A percentile compares a stretch with the other conserved stretches of the same genome.
These are phyloP conservation scores for Dicorynia guianensis DNA, from an alignment of 306 rosid genomes.

Conservation along the genomic window DNA sequence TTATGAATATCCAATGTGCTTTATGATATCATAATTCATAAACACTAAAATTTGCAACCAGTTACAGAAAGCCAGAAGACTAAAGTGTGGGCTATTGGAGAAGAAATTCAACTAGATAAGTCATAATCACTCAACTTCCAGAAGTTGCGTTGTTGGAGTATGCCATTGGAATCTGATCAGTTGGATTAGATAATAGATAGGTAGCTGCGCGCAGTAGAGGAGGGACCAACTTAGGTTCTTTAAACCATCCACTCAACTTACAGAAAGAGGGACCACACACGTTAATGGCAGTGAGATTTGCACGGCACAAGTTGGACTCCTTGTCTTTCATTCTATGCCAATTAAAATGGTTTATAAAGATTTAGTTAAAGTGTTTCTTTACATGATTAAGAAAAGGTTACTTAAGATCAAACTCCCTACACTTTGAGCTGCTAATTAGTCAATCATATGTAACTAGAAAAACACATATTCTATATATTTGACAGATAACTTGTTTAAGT, in stretches of 20 bases:
- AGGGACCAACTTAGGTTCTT: constrained; percentile 86
- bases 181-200: constrained; percentile 42
- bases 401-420: not conserved
- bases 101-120: constrained; percentile 35
- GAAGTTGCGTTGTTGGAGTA: constrained; percentile 56
- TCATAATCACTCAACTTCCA: constrained; percentile 22
- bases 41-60: not conserved
- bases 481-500: too few relatives aligned
- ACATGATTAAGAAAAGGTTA: not conserved
- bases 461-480: too few relatives aligned
- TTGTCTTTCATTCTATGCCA: not conserved
- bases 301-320: constrained; percentile 50
- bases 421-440: not conserved
- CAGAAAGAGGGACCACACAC: constrained; percentile 58
- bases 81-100: not conserved
- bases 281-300: constrained; percentile 69
- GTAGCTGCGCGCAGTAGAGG: constrained; percentile 51
- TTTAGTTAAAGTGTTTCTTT: too few relatives aligned
- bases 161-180: constrained; percentile 36
- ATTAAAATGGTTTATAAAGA: not conserved
- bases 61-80: not conserved
- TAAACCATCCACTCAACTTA: constrained; percentile 65
- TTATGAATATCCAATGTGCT: not conserved
- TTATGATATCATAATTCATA: not conserved
- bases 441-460: too few relatives aligned